Conservation (phyloP, 2,329 filamentous ascomycete species). For the Ophiostoma sp. region DNA sequence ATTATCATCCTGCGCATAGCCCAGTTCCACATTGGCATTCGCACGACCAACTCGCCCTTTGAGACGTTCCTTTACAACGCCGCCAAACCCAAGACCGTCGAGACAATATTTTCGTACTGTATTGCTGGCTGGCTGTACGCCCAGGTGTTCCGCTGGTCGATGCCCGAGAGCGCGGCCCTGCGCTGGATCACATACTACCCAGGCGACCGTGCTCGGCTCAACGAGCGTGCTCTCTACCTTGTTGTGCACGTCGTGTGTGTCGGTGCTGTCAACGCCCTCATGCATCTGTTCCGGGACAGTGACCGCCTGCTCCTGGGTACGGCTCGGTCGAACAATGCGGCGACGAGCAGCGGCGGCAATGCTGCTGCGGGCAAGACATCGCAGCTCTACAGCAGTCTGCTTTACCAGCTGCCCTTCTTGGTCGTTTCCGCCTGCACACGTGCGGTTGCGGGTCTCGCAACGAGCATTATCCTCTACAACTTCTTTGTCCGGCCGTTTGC, state of each 20-base stretch:
- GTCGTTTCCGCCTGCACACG: conserved; percentile 43
- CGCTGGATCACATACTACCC: conserved; percentile 71
- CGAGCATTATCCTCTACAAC: conserved; percentile 61
- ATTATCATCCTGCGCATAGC: conserved; percentile 85
- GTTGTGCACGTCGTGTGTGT: conserved; percentile 68
- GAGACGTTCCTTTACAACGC: conserved; percentile 62
- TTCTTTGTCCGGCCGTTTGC: conserved; percentile 60
- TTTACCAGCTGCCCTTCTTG: conserved; percentile 44
- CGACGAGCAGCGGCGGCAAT: neutral
- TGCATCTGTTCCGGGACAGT: conserved; percentile 72
- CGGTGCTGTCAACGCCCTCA: conserved; percentile 65
- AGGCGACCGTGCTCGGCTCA: conserved; percentile 72
- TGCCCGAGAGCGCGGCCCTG: conserved; percentile 60
- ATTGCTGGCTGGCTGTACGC: conserved; percentile 78
- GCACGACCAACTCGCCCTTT: conserved; percentile 69
- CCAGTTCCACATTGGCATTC: conserved; percentile 72
- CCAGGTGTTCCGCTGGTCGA: conserved; percentile 76
- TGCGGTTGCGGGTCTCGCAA: conserved; percentile 43
- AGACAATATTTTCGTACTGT: conserved; percentile 74
- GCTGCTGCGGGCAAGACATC: conserved; percentile 13
- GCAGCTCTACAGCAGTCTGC: conserved; percentile 33
- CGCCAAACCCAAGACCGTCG: conserved; percentile 60
- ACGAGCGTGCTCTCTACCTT: conserved; percentile 83
- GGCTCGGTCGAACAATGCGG: conserved; percentile 32
- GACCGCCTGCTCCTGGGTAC: conserved; percentile 62